Conservation (phyloP, 805 yeast genomes). For the Saccharomycopsis schoenii region DNA sequence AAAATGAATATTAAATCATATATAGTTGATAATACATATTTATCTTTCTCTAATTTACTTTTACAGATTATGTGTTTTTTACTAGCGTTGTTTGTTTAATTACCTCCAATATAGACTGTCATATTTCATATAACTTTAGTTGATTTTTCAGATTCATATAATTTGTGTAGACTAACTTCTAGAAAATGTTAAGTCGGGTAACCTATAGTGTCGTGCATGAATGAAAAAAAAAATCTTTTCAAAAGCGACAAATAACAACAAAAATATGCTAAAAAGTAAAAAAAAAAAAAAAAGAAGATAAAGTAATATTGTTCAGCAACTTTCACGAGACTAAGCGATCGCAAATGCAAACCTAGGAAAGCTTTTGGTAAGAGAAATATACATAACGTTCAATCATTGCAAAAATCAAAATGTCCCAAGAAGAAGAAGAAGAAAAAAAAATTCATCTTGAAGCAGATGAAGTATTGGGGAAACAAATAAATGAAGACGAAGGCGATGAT, state of each 20-base stretch:
- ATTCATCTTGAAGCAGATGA: slow-evolving; percentile 6
- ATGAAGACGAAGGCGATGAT: slow-evolving; percentile 32
- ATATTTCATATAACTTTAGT: too few relatives aligned
- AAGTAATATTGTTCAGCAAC: too few relatives aligned
- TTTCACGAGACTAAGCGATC: too few relatives aligned
- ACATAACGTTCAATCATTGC: background rate
- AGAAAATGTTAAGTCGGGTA: background rate
- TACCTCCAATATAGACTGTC: too few relatives aligned
- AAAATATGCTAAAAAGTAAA: background rate
- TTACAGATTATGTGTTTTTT: background rate
- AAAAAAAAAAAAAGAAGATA: too few relatives aligned
- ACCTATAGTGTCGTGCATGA: background rate
- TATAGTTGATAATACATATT: background rate
- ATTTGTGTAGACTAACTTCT: too few relatives aligned
- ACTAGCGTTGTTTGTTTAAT: background rate
- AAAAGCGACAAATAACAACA: background rate
- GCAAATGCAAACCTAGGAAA: background rate
- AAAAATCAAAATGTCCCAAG: slow-evolving; percentile 25
- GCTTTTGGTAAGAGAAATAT: background rate
- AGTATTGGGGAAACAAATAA: slow-evolving; percentile 18
- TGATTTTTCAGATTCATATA: too few relatives aligned
- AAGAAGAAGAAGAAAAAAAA: slow-evolving; percentile 21
- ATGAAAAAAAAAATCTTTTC: background rate
- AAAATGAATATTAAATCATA: background rate
- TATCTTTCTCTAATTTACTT: background rate